Evolutionary conservation across 192 early-diverging fungal species (phyloP), one percentile per base, ranked within the genome.

Genomic region (Podila horticola): DNA sequence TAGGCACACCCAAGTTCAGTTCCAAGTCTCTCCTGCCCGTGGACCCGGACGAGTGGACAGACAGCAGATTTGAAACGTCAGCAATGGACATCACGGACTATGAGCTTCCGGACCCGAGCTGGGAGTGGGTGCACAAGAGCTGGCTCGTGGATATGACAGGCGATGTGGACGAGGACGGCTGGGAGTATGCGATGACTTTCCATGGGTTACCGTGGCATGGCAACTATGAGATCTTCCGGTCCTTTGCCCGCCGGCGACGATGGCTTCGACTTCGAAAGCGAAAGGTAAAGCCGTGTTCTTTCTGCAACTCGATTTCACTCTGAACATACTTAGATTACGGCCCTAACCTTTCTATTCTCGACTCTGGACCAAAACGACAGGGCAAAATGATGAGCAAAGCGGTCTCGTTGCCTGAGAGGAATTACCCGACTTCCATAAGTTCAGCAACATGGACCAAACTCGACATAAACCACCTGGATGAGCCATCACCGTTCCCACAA

Each of bases 91-190:
- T 75, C 20, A 61, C 73, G n/a, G 81, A 79, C 29, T 88, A 60
- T 58, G 82, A 73, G 58, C 60, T 90, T 1, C 89, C 89, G 2
- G 83, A 90, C 72, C 87, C 87, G 19, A 79, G 76, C 11, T 90
- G 89, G 89, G 84, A 90, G 63, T 90, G 89, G 87, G 86, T 88
- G 6, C 77, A 84, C 74, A 86, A 86, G 68, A 79, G 83, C 9
- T 90, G 89, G 89, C 62, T 90, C 34, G 84, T 87, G 24, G 89
- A 90, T 41, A 88, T 90, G 89, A 86, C 89, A n/a, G 84, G 84
- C 1, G 87, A 90, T 70, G 87, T 90, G 7, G 89, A 90, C 57
- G 87, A 90, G 74, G 72, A 82, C 29, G 87, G 89, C 13, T 90
- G 89, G 89, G 86, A 87, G 50, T 90, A 90, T 61, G 85, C 87